A percentile compares a stretch with the other conserved stretches of the same genome.
phyloP scores from a whole-genome alignment of 305 asterid genomes.

The Andrographis paniculata region DNA sequence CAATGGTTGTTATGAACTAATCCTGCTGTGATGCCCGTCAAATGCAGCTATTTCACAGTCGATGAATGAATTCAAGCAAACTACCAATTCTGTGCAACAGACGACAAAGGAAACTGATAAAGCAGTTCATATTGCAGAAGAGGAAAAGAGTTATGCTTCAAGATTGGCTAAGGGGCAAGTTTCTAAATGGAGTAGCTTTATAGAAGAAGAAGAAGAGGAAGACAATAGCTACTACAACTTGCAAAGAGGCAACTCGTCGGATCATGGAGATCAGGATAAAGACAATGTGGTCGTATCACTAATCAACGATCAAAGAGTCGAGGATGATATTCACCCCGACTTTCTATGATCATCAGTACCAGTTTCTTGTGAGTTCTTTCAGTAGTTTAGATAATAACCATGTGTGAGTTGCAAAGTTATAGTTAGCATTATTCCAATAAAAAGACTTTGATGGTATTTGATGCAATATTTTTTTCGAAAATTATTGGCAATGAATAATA shows the following conservation, averaged over 20 bases:
- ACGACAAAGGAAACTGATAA: background rate
- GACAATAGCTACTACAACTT: conserved; percentile 17
- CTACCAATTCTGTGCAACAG: conserved; percentile 9
- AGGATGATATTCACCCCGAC: conserved; percentile 77
- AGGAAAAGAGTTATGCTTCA: conserved; percentile 11
- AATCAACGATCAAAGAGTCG: conserved; percentile 38
- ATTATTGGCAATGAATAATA: no score
- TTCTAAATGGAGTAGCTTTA: conserved; percentile 69
- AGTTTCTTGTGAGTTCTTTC: background rate
- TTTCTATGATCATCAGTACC: conserved; percentile 26
- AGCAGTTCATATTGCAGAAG: conserved; percentile 13
- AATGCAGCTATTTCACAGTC: conserved; percentile 12
- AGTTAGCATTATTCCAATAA: no score
- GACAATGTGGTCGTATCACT: conserved; percentile 22
- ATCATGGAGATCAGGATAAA: conserved; percentile 12
- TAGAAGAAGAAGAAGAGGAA: conserved; percentile 31
- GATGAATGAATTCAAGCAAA: conserved; percentile 7
- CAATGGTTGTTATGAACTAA: no score
- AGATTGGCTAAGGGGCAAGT: conserved; percentile 21
- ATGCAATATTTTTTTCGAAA: no score
- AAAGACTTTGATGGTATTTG: no score
- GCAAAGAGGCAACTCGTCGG: conserved; percentile 15
- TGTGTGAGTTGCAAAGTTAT: no score
- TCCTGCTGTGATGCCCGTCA: background rate
- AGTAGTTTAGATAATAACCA: no score